Conservation (phyloP, 2,329 filamentous ascomycete species). For the Myotisia sp. region DNA sequence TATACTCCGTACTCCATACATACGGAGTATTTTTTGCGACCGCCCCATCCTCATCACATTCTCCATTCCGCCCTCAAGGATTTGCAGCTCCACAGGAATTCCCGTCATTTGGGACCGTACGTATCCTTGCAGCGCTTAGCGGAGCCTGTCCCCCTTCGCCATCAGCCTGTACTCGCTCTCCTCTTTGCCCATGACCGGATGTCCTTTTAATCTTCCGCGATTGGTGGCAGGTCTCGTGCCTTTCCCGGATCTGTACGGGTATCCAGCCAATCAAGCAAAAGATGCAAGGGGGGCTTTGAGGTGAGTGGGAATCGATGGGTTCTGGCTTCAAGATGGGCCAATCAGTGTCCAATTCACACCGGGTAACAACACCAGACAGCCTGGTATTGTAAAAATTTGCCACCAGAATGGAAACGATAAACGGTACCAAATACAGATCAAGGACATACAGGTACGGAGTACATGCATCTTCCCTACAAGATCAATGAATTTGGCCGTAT, state of each 20-base stretch:
- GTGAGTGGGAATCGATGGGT: too few species aligned
- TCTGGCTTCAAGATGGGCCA: too few species aligned
- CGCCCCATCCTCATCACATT: background rate
- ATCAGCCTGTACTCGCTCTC: slow-evolving; percentile 1
- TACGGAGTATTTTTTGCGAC: background rate
- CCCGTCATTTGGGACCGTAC: slow-evolving; percentile 10
- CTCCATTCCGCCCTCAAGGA: slow-evolving; percentile 1
- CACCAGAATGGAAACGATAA: too few species aligned
- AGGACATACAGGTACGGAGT: too few species aligned
- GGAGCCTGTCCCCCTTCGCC: slow-evolving; percentile 6
- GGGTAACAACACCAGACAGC: too few species aligned
- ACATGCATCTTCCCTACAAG: too few species aligned
- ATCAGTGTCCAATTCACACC: too few species aligned
- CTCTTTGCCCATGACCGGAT: slow-evolving; percentile 10
- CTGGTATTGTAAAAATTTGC: too few species aligned
- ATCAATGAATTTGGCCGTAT: too few species aligned
- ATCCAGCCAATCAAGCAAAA: slow-evolving; percentile 1
- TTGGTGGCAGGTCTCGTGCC: slow-evolving; percentile 11
- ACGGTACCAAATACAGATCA: too few species aligned
- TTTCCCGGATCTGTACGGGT: slow-evolving; percentile 5
- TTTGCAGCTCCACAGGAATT: slow-evolving; percentile 4
- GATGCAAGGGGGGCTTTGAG: too few species aligned
- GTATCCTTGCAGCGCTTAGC: slow-evolving; percentile 11
- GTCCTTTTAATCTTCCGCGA: slow-evolving; percentile 12
- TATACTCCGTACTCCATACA: too few species aligned